phyloP scores from a whole-genome alignment of 345 rosid genomes.

The Zanthoxylum bungeanum region DNA sequence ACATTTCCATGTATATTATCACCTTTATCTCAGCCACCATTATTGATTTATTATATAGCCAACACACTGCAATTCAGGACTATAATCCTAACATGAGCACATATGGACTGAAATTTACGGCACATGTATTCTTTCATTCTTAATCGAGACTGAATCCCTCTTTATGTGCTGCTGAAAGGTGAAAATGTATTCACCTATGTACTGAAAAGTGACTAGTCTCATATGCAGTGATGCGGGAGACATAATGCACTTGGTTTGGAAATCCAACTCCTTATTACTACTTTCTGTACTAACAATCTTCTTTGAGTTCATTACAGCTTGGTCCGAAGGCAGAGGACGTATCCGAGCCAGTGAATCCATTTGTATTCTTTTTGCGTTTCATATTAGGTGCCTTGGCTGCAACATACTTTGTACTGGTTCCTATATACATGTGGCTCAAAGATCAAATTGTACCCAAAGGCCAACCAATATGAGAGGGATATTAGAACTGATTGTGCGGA shows the following conservation, averaged over 20 bases:
- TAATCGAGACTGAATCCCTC: background rate
- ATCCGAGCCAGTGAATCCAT: slow-evolving; percentile 62
- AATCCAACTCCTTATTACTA: background rate
- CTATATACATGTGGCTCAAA: slow-evolving; percentile 98
- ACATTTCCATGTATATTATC: background rate
- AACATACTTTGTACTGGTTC: slow-evolving; percentile 73
- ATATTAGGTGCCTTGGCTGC: slow-evolving; percentile 75
- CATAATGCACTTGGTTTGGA: background rate
- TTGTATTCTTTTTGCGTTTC: slow-evolving; percentile 61
- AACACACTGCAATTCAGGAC: background rate
- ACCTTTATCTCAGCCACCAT: background rate
- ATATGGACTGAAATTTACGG: background rate
- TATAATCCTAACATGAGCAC: background rate
- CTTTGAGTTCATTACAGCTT: slow-evolving; percentile 47
- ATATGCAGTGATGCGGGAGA: background rate
- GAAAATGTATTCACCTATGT: background rate
- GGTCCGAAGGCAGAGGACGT: slow-evolving; percentile 93
- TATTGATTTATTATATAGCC: background rate
- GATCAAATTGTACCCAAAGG: slow-evolving; percentile 85
- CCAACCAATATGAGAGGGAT: slow-evolving; percentile 48
- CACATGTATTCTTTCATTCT: background rate
- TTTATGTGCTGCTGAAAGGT: background rate
- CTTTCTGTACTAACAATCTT: background rate
- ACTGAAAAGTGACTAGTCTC: background rate
- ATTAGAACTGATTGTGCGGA: background rate